phyloP scores from a whole-genome alignment of 2,329 filamentous ascomycete genomes.

The Diaporthe vexans region DNA sequence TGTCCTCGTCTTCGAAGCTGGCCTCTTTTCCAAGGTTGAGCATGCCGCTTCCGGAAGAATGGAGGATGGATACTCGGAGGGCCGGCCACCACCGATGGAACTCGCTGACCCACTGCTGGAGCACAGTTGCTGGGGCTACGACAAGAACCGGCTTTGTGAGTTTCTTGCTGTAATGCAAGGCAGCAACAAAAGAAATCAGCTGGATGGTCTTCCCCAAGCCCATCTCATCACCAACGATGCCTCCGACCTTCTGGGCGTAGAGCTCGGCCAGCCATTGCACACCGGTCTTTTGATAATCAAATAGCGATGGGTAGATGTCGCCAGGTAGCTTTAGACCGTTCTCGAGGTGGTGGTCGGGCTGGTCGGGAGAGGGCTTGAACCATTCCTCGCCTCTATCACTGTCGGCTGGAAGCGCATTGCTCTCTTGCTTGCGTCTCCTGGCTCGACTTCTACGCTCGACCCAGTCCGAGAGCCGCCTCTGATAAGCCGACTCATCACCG shows the following conservation, averaged over 20 bases:
- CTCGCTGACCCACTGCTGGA: slow-evolving; percentile 98
- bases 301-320: slow-evolving; percentile 92
- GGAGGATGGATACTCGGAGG: slow-evolving; percentile 93
- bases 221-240: slow-evolving; percentile 98
- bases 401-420: slow-evolving; percentile 45
- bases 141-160: slow-evolving; percentile 89
- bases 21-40: slow-evolving; percentile 81
- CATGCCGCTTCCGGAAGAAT: slow-evolving; percentile 97
- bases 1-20: slow-evolving; percentile 65
- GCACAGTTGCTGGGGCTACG: slow-evolving; percentile 92
- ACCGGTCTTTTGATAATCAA: slow-evolving; percentile 97
- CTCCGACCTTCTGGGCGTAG: slow-evolving; percentile 89
- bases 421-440: slow-evolving; percentile 53
- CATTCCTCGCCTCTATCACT: slow-evolving; percentile 74
- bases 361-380: slow-evolving; percentile 87
- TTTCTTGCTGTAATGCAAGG: slow-evolving; percentile 90
- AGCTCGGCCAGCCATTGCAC: slow-evolving; percentile 97
- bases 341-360: slow-evolving; percentile 81
- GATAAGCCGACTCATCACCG: slow-evolving; percentile 87
- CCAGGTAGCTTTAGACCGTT: slow-evolving; percentile 87
- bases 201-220: slow-evolving; percentile 90
- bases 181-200: slow-evolving; percentile 83
- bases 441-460: slow-evolving; percentile 64
- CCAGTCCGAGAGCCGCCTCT: slow-evolving; percentile 82
- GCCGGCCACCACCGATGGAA: slow-evolving; percentile 99